phyloP scores from a whole-genome alignment of 116 monocot genomes.

The Posidonia oceanica region DNA sequence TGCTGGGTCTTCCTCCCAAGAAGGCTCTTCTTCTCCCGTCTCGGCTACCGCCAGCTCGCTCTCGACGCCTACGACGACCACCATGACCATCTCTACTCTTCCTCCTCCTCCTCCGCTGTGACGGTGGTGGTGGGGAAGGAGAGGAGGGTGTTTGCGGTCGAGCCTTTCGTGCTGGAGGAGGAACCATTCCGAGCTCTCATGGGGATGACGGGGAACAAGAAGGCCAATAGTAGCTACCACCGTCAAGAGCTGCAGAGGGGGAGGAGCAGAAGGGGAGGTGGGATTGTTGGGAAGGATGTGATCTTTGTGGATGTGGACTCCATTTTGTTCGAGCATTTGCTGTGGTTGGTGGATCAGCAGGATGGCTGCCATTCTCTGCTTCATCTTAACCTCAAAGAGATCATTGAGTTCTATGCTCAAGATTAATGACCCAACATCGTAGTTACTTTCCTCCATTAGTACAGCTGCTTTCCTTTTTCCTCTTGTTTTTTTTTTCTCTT shows the following conservation, averaged over 20 bases:
- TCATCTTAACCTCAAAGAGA: slow-evolving; percentile 6
- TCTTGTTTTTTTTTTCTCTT: no score
- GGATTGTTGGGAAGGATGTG: not conserved
- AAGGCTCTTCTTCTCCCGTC: not conserved
- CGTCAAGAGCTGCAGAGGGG: not conserved
- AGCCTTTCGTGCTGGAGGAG: slow-evolving; percentile 4
- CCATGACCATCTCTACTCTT: no score
- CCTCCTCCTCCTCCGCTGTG: not conserved
- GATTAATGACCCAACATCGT: not conserved
- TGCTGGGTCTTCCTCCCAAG: slow-evolving; percentile 15
- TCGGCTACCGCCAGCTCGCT: slow-evolving; percentile 11
- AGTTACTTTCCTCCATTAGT: not conserved
- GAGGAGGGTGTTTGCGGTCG: slow-evolving; percentile 11
- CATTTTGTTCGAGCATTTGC: slow-evolving; percentile 13
- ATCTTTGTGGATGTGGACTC: slow-evolving; percentile 4
- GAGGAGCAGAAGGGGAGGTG: not conserved
- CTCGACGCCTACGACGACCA: not conserved
- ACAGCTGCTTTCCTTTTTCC: no score
- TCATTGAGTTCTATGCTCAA: slow-evolving; percentile 11
- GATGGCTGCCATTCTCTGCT: not conserved
- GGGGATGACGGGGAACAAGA: not conserved
- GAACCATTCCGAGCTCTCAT: slow-evolving; percentile 4
- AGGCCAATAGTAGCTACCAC: no score
- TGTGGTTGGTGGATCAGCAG: slow-evolving; percentile 5
- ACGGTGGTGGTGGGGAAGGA: slow-evolving; percentile 15